These are phyloP conservation scores for Heterotrichella gracilis DNA, from an alignment of 352 stramenopile genomes.

Conservation along the genomic window DNA sequence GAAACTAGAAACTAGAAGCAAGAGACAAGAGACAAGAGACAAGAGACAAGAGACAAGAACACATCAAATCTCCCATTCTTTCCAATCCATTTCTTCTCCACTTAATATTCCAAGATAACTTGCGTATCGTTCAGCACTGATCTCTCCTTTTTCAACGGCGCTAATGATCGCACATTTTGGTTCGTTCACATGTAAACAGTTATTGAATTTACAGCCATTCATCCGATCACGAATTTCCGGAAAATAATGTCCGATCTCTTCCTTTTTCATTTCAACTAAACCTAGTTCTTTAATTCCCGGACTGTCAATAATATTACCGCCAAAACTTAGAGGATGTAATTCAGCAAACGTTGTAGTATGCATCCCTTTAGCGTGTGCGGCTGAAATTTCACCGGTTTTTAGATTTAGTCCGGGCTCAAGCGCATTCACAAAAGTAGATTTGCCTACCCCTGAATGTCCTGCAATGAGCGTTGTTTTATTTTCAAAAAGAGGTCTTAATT, in stretches of 20 bases:
- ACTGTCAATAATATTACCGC: conserved; percentile 4
- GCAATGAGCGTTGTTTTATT: not conserved
- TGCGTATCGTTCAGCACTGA: not conserved
- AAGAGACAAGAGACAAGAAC: no score
- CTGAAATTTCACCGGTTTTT: not conserved
- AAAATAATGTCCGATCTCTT: conserved; percentile 1
- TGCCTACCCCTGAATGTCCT: not conserved
- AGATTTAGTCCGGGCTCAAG: not conserved
- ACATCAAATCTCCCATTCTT: not conserved
- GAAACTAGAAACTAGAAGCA: no score
- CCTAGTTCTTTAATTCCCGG: not conserved
- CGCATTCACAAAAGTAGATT: not conserved
- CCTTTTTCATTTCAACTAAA: not conserved
- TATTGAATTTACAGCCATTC: conserved; percentile 7
- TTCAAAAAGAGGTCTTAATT: not conserved
- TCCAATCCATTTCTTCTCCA: not conserved
- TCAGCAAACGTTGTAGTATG: not conserved
- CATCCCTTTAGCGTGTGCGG: not conserved
- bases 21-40: no score
- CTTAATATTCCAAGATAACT: not conserved
- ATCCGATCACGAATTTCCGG: not conserved
- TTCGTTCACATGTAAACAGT: not conserved
- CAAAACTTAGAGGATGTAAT: conserved; percentile 2
- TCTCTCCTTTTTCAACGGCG: not conserved
- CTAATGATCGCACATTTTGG: not conserved